phyloP scores from a whole-genome alignment of 1,139 yeast genomes.

The Blastobotrys ciferrii region DNA sequence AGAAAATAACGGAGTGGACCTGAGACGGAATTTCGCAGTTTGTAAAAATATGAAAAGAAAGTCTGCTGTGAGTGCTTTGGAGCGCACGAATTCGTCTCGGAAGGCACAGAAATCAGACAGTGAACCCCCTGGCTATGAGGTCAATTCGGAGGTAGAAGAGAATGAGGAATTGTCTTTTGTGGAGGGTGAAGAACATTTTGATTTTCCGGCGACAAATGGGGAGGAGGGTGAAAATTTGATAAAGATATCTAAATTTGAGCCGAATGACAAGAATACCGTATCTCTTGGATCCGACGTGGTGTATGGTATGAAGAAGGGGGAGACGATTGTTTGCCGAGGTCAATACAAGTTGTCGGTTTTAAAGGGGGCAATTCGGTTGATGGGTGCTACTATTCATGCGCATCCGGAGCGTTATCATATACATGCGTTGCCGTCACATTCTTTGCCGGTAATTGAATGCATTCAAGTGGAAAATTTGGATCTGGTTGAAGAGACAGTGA shows the following conservation, averaged over 20 bases:
- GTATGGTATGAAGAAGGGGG: slow-evolving; percentile 34
- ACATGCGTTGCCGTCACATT: slow-evolving; percentile 51
- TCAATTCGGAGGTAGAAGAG: slow-evolving; percentile 6
- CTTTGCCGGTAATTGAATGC: slow-evolving; percentile 56
- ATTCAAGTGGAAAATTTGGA: slow-evolving; percentile 43
- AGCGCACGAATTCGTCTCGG: neutral
- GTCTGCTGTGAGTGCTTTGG: slow-evolving; percentile 13
- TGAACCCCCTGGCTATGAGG: slow-evolving; percentile 10
- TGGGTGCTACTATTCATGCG: slow-evolving; percentile 49
- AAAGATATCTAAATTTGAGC: slow-evolving; percentile 17
- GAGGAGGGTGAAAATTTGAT: slow-evolving; percentile 13
- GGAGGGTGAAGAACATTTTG: slow-evolving; percentile 3
- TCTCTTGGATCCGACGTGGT: slow-evolving; percentile 13
- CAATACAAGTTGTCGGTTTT: slow-evolving; percentile 52
- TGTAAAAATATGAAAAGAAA: slow-evolving; percentile 15
- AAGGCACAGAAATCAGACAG: slow-evolving; percentile 1
- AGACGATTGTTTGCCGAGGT: slow-evolving; percentile 58
- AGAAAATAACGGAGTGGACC: too few relatives aligned
- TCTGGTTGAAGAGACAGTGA: slow-evolving; percentile 27
- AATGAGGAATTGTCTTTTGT: neutral
- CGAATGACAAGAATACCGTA: slow-evolving; percentile 20
- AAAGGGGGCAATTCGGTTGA: slow-evolving; percentile 55
- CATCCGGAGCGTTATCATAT: slow-evolving; percentile 23
- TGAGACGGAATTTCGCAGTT: too few relatives aligned
- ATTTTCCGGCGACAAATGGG: neutral